Evolutionary conservation across 805 yeast genomes (phyloP), one percentile per base, ranked within the genome.

Genomic region (Kodamaea laetipori): DNA sequence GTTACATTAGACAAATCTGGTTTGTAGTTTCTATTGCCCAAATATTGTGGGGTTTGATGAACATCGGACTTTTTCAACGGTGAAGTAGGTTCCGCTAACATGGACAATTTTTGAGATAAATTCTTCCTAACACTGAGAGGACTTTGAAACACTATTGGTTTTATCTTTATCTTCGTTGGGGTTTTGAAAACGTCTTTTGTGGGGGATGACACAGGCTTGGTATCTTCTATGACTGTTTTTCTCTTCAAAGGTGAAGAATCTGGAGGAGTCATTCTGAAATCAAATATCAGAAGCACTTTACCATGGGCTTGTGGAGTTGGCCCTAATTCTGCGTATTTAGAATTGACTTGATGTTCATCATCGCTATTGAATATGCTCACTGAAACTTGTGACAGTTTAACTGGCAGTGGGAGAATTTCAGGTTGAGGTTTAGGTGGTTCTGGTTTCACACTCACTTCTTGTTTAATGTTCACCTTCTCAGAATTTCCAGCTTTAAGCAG

Each of bases 281-380:
- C 95, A 56, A 88, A 83, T 3, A 88, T 70, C 12, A 94, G 81
- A 25, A 86, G 59, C 0, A 86, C 86, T 42, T 84, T 76, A 0
- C 96, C 96, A 48, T 82, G 74, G 7, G 87, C 74, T 53, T 88
- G 96, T 0, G 96, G 96, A 0, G 96, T 88, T 0, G 96, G 96
- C 0, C 95, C 95, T 9, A 87, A 58, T 47, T 80, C 85, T 3
- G 63, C 58, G 17, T 35, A 16, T 27, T 33, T 33, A 13, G n/a
- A 13, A 17, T 19, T 10, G n/a, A 10, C 33, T 18, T 33, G 12
- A 12, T 33, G 47, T n/a, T 21, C 34, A 30, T 30, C 34, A 11
- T 30, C 34, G 17, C 34, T 30, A 13, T 30, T 30, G 17, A 30
- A 30, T n/a, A 30, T 13, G 18, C 15, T 30, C 19, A 13, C 3